Evolutionary conservation across 164 flowering plant species (phyloP), one percentile per base, ranked within the genome.

Genomic region (Paratinospora sagittata): DNA sequence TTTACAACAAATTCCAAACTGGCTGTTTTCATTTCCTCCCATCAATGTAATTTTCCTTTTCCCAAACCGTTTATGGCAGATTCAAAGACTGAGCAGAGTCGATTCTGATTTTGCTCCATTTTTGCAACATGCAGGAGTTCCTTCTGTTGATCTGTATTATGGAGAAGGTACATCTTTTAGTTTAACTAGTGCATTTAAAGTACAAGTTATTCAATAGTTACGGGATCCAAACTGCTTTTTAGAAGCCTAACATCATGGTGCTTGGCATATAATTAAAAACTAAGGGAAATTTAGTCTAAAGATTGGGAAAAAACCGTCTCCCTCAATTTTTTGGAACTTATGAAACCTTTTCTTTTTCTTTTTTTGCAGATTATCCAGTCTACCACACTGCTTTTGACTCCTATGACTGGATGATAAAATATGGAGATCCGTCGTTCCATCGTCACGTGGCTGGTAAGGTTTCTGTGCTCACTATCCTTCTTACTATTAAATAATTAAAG

Each of bases 321-420:
- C 34, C 34, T 30, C 34, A 30, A 30, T 30, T 30, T 30, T 4
- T 30, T 30, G 34, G 34, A 30, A 30, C 34, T 30, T 30, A 4
- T 30, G 34, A 30, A 30, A 30, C 34, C 4, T 4, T 30, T 30
- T 30, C 4, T 4, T 30, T 4, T 4, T 30, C 4, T 30, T 4
- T 30, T 30, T 30, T 4, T 30, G 34, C 89, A 95, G 99, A 91
- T 83, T 93, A 84, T 82, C 97, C 97, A 60, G 98, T 90, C 68
- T 95, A 95, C 74, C 99, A 95, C 79, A 92, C 98, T 55, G 97
- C 93, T 66, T 92, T 83, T 77, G 99, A 95, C 69, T 77, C 97
- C 66, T 95, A 82, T 73, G 81, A 81, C 49, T 95, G 98, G 98
- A 91, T 95, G 90, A 69, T 65, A 73, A 80, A 73, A 47, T 62